A percentile compares a stretch with the other conserved stretches of the same genome.
These are phyloP conservation scores for Amanita pallidorosea DNA, from an alignment of 768 basidiomycete species.

Conservation along the genomic window DNA sequence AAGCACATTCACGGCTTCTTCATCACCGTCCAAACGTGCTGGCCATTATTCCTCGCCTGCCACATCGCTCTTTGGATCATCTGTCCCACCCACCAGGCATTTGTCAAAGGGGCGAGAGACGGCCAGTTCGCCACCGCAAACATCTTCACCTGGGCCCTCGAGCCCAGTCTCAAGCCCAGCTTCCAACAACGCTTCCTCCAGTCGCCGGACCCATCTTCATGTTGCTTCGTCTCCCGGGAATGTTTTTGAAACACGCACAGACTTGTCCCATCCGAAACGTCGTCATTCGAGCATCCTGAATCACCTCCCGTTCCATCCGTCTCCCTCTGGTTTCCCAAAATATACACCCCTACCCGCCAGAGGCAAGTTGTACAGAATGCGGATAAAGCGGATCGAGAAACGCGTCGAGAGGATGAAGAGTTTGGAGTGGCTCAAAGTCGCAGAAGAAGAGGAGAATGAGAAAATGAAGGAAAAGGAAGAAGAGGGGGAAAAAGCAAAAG, in stretches of 20 bases:
- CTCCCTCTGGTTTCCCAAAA: constrained; percentile 19
- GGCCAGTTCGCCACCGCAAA: not conserved
- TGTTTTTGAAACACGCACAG: not conserved
- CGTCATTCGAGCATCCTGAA: constrained; percentile 6
- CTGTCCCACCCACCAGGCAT: not conserved
- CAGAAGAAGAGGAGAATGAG: constrained; percentile 19
- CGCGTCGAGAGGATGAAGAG: constrained; percentile 20
- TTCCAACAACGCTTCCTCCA: not conserved
- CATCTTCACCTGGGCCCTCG: constrained; percentile 2
- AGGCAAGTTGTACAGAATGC: constrained; percentile 24
- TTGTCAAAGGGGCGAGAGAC: not conserved
- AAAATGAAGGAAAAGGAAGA: constrained; percentile 9
- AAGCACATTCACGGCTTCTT: not conserved
- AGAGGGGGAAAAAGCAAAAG: not conserved
- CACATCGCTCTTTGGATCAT: not conserved
- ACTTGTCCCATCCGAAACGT: constrained; percentile 3
- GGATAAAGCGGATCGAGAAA: constrained; percentile 19
- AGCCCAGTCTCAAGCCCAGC: not conserved
- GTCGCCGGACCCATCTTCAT: not conserved
- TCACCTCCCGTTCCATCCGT: constrained; percentile 9
- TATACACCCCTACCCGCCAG: constrained; percentile 31
- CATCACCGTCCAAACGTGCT: not conserved
- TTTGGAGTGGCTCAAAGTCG: constrained; percentile 18
- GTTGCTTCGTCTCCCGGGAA: constrained; percentile 1
- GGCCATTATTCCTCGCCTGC: constrained; percentile 1